phyloP scores from a whole-genome alignment of 495 filamentous ascomycete genomes.

The Aspergillus biplanus region DNA sequence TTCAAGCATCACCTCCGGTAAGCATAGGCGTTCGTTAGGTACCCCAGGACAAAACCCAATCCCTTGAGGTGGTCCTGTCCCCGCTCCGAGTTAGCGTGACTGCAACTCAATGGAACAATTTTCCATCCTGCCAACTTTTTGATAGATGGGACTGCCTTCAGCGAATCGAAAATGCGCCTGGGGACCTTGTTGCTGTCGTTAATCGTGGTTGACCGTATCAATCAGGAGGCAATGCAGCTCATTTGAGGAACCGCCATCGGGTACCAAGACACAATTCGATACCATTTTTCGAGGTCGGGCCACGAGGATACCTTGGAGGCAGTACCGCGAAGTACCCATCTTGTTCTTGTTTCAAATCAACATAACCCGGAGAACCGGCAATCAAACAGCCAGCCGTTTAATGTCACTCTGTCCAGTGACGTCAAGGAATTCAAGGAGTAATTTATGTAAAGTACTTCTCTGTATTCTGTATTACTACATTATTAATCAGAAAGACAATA shows the following conservation, averaged over 20 bases:
- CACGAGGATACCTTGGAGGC: neutral
- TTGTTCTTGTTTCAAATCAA: conserved; percentile 9
- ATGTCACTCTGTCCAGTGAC: conserved; percentile 9
- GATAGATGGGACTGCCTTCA: neutral
- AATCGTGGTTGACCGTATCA: no score
- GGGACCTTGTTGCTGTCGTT: neutral
- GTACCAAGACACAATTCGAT: neutral
- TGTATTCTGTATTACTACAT: no score
- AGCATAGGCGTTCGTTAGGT: neutral
- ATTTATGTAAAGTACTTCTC: neutral
- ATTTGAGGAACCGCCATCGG: neutral
- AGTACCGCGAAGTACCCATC: conserved; percentile 1
- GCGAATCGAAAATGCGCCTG: neutral
- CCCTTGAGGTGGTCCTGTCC: conserved; percentile 21
- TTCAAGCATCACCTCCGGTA: neutral
- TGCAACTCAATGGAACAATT: conserved; percentile 14
- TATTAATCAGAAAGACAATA: neutral
- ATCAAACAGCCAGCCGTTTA: conserved; percentile 8
- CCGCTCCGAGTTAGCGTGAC: conserved; percentile 20
- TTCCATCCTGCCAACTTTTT: conserved; percentile 15
- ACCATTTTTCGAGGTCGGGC: neutral
- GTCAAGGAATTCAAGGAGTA: conserved; percentile 15
- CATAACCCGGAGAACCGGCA: conserved; percentile 7
- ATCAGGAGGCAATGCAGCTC: no score
- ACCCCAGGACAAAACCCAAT: conserved; percentile 18